Evolutionary conservation across 2,329 filamentous ascomycete genomes (phyloP).

Genomic region (Nigrograna mackinnonii): DNA sequence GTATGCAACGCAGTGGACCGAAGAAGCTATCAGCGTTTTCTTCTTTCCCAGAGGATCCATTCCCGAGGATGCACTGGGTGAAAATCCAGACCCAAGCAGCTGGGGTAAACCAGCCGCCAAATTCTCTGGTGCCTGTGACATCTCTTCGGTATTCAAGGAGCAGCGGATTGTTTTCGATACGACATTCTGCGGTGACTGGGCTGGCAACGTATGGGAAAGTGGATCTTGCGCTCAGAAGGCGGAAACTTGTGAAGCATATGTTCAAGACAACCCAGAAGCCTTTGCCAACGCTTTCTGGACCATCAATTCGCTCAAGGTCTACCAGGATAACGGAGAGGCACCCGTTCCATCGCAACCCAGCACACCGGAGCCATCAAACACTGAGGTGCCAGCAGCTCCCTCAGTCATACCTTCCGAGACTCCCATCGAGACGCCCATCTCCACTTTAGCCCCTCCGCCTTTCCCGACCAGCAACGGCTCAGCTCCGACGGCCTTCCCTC

Average conservation of each 20-base stretch:
- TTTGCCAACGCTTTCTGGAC: constrained; percentile 79
- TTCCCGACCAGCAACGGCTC: too few relatives aligned
- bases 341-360: neutral
- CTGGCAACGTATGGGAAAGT: constrained; percentile 67
- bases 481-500: too few relatives aligned
- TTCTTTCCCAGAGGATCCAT: constrained; percentile 75
- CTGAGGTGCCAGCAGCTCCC: neutral
- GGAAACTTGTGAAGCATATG: constrained; percentile 71
- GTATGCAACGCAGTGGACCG: constrained; percentile 66
- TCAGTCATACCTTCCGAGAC: neutral
- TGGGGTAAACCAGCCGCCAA: constrained; percentile 72
- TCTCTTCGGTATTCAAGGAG: constrained; percentile 69
- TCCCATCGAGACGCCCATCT: too few relatives aligned
- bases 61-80: constrained; percentile 64
- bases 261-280: constrained; percentile 68
- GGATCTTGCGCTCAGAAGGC: constrained; percentile 66
- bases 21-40: constrained; percentile 72
- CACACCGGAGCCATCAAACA: constrained; percentile 2
- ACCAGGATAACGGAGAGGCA: constrained; percentile 29
- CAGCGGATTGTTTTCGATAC: constrained; percentile 82
- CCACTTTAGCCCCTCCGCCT: too few relatives aligned
- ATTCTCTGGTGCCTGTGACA: constrained; percentile 72
- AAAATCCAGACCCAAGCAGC: constrained; percentile 64
- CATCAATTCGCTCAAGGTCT: constrained; percentile 54
- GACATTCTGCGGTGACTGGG: constrained; percentile 88